phyloP scores from a whole-genome alignment of 164 flowering plant genomes.

The Dillenia suffruticosa region DNA sequence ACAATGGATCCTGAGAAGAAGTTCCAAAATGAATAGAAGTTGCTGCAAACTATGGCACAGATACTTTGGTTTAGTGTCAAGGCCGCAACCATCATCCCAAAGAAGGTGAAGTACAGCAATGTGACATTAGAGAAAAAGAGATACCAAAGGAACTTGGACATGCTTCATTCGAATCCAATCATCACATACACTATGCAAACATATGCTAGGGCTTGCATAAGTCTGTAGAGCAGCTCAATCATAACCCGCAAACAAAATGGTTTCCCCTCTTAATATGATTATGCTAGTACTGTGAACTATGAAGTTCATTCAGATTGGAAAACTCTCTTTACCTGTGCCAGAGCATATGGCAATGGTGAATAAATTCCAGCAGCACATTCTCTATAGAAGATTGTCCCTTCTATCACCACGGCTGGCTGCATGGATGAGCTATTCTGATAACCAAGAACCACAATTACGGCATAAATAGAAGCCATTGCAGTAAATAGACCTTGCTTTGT shows the following conservation, averaged over 20 bases:
- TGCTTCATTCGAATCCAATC: constrained; percentile 1
- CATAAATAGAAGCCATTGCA: constrained; percentile 35
- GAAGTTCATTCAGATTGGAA: no score
- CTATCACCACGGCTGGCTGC: constrained; percentile 29
- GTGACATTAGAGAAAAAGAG: constrained; percentile 9
- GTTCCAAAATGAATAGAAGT: constrained; percentile 14
- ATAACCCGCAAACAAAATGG: neutral
- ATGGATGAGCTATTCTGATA: constrained; percentile 21
- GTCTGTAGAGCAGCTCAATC: neutral
- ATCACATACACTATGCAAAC: neutral
- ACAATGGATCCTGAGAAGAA: constrained; percentile 18
- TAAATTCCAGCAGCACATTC: constrained; percentile 35
- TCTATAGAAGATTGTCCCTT: constrained; percentile 32
- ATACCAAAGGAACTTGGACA: constrained; percentile 5
- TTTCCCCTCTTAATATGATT: no score
- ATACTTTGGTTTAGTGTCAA: constrained; percentile 6
- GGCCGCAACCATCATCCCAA: constrained; percentile 12
- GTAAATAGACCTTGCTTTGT: constrained; percentile 16
- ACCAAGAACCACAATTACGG: constrained; percentile 20
- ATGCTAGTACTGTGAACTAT: no score
- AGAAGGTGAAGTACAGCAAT: constrained; percentile 13
- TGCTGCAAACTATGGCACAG: constrained; percentile 7
- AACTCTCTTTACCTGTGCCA: constrained; percentile 20
- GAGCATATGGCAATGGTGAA: constrained; percentile 31
- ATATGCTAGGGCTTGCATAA: neutral